Evolutionary conservation across 148 eudicot species (phyloP).

Genomic region (Rheum nobile): DNA sequence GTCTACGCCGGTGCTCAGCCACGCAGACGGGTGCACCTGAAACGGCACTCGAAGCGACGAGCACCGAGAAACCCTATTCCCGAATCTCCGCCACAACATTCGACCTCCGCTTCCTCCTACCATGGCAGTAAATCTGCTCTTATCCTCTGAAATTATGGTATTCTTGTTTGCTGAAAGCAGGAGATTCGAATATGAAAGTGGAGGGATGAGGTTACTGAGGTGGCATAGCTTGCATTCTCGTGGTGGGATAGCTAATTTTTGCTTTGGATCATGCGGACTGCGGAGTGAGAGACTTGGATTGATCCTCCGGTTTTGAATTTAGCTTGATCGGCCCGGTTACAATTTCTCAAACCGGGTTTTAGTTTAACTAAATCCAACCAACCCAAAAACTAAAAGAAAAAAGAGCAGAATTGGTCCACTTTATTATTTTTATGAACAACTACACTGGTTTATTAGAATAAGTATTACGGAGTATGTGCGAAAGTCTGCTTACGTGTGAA

Average conservation of each 20-base stretch:
- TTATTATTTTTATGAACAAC: too few species aligned
- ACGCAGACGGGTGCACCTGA: neutral
- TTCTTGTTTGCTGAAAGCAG: neutral
- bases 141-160: neutral
- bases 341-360: too few species aligned
- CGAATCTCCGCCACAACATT: slow-evolving; percentile 2
- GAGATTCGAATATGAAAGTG: neutral
- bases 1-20: neutral
- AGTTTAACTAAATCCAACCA: too few species aligned
- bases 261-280: neutral
- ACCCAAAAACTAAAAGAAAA: too few species aligned
- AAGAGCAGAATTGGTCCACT: too few species aligned
- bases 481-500: too few species aligned
- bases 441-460: too few species aligned
- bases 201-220: neutral
- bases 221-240: neutral
- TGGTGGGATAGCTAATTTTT: neutral
- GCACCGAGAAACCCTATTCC: slow-evolving; percentile 7
- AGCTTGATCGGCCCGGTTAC: too few species aligned
- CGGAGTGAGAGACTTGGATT: neutral
- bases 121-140: neutral
- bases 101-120: neutral
- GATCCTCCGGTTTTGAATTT: too few species aligned
- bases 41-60: neutral
- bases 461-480: too few species aligned